Conservation (phyloP, 441 rosid genomes). For the Erysimum cheiri region DNA sequence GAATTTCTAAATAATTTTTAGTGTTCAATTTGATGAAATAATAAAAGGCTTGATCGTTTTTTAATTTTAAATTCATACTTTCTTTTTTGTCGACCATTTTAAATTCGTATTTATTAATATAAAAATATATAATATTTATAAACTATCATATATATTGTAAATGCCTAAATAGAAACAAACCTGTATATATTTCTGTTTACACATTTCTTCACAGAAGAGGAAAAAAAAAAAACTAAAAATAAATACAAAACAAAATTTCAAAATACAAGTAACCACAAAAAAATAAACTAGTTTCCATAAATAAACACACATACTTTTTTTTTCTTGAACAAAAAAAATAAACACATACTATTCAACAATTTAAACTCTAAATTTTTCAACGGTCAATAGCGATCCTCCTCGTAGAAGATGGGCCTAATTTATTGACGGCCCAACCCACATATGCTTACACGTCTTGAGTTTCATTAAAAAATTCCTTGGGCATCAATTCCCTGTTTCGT, state of each 20-base stretch:
- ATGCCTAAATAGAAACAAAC: background rate
- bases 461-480: background rate
- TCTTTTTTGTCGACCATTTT: too few relatives aligned
- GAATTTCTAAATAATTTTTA: background rate
- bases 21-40: background rate
- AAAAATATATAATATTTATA: background rate
- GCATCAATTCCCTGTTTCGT: slow-evolving; percentile 31
- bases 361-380: background rate
- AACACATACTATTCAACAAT: background rate
- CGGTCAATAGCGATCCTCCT: background rate
- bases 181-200: background rate
- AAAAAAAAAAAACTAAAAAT: background rate
- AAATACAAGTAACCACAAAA: background rate
- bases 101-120: too few relatives aligned
- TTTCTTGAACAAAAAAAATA: too few relatives aligned
- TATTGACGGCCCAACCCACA: slow-evolving; percentile 10
- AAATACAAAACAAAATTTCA: background rate
- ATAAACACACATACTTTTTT: slow-evolving; percentile 1
- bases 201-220: background rate
- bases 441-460: background rate
- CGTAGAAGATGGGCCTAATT: slow-evolving; percentile 9
- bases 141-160: background rate
- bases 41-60: too few relatives aligned
- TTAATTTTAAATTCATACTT: background rate
- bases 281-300: background rate